Base-by-base conservation (phyloP, 2,329 filamentous ascomycete species). In the Endoconidiophora laricicola region DNA sequence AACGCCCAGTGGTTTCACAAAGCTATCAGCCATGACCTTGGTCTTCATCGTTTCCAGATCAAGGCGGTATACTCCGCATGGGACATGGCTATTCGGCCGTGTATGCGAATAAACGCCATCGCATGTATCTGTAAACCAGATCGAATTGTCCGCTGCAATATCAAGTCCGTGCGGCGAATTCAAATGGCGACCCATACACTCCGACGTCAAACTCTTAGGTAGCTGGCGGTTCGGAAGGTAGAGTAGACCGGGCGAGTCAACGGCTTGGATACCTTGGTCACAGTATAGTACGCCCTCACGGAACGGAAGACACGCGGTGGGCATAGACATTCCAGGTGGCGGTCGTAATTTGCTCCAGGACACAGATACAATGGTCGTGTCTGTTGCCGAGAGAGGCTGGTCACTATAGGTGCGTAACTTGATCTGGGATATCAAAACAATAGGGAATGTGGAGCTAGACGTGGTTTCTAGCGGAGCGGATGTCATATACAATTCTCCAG, bases 101-200 rank as follows among this genome's bases (percentile, higher is more conserved):
- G 70, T 68, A 7, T 67, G 63, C 54, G 72, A 69, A 50, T 70
- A 65, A 23, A 60, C 65, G 6, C 70, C 71, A 56, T 73, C 73
- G 6, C 63, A 60, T 0, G 69, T 67, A 55, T 73, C 70, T 0
- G 69, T 72, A 56, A 73, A 72, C 68, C 69, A 73, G 22, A 73
- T 62, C 4, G 60, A 61, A 3, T 67, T 66, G 50, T 70, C 68
- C 1, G 54, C 55, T 42, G 63, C 60, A 12, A 69, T 59, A 4
- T 70, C 64, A 3, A 73, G 67, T 49, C 73, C 70, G 53, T 72
- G 71, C 42, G 69, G 60, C 2, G 66, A 70, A 56, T 72, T 73
- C 57, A 74, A 73, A 2, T 62, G 60, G 5, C 68, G 60, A 1
- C 67, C 67, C 37, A 67, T 58, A 56, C 66, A 73, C 2, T 63